These are phyloP conservation scores for Hericium erinaceus DNA, from an alignment of 768 basidiomycete species.

Conservation along the genomic window DNA sequence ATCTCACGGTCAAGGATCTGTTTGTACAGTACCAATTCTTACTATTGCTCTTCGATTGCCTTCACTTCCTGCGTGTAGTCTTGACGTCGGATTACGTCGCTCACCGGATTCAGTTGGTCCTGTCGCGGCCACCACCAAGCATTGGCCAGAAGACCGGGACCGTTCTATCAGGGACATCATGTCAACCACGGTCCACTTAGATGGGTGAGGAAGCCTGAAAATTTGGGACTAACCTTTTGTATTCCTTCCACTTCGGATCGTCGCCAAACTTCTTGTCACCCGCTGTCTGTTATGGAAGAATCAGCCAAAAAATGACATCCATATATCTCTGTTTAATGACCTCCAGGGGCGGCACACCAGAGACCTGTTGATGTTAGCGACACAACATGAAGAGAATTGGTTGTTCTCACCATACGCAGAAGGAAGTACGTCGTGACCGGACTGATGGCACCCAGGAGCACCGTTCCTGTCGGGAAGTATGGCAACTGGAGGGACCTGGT, in stretches of 20 bases:
- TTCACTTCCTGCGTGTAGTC: too few relatives aligned
- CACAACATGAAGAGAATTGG: background rate
- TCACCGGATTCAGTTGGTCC: too few relatives aligned
- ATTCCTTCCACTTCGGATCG: constrained; percentile 47
- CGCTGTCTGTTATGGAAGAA: constrained; percentile 19
- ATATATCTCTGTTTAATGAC: constrained; percentile 12
- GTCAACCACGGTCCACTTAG: too few relatives aligned
- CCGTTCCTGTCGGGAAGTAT: constrained; percentile 34
- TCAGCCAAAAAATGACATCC: background rate
- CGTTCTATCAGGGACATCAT: constrained; percentile 12
- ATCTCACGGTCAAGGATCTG: too few relatives aligned
- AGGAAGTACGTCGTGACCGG: constrained; percentile 59
- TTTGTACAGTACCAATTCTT: too few relatives aligned
- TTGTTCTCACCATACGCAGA: constrained; percentile 36
- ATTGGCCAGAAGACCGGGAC: constrained; percentile 28
- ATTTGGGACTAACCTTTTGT: constrained; percentile 39
- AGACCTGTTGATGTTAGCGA: constrained; percentile 29
- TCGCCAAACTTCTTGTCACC: constrained; percentile 47
- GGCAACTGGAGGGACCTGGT: constrained; percentile 36
- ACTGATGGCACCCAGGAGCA: constrained; percentile 41
- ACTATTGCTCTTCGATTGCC: too few relatives aligned
- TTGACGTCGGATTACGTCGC: too few relatives aligned
- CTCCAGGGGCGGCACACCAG: constrained; percentile 69
- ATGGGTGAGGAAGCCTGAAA: too few relatives aligned
- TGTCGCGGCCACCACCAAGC: too few relatives aligned